Evolutionary conservation across 495 filamentous ascomycete species (phyloP).

Genomic region (Xylaria longipes): DNA sequence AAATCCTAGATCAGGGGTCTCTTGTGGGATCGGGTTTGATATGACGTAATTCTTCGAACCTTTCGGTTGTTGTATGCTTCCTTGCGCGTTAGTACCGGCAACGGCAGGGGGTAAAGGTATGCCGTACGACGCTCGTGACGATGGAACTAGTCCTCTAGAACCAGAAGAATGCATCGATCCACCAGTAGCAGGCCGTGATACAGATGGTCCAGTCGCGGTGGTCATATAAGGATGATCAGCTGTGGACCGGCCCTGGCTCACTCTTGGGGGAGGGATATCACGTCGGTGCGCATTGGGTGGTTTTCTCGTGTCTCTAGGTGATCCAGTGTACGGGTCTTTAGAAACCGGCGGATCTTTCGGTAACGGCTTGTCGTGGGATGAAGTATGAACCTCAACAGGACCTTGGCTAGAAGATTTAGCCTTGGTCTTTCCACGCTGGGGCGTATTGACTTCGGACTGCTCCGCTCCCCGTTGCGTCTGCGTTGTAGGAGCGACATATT

Average conservation of each 20-base stretch:
- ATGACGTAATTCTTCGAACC: constrained; percentile 78
- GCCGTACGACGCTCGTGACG: constrained; percentile 82
- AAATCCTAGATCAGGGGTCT: constrained; percentile 54
- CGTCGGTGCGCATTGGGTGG: constrained; percentile 55
- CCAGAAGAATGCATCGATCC: constrained; percentile 76
- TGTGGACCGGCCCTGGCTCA: constrained; percentile 58
- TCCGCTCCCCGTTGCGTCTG: constrained; percentile 69
- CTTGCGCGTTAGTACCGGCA: constrained; percentile 88
- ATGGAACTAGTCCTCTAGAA: constrained; percentile 54
- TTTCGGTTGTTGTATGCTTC: constrained; percentile 82
- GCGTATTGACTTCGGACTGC: constrained; percentile 29
- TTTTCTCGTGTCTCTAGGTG: constrained; percentile 48
- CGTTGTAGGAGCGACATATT: constrained; percentile 93
- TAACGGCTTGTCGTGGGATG: constrained; percentile 58
- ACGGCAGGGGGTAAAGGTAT: constrained; percentile 87
- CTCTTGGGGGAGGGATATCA: constrained; percentile 54
- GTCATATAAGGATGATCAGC: constrained; percentile 57
- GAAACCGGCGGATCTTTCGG: constrained; percentile 56
- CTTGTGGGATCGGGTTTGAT: constrained; percentile 70
- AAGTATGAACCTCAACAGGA: constrained; percentile 50
- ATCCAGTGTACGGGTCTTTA: constrained; percentile 50
- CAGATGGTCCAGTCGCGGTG: constrained; percentile 48
- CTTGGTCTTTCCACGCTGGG: constrained; percentile 54
- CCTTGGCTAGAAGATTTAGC: constrained; percentile 57
- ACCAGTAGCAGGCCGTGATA: constrained; percentile 77